Conservation (phyloP, 2,329 filamentous ascomycete species). For the Fusarium bulbicola region DNA sequence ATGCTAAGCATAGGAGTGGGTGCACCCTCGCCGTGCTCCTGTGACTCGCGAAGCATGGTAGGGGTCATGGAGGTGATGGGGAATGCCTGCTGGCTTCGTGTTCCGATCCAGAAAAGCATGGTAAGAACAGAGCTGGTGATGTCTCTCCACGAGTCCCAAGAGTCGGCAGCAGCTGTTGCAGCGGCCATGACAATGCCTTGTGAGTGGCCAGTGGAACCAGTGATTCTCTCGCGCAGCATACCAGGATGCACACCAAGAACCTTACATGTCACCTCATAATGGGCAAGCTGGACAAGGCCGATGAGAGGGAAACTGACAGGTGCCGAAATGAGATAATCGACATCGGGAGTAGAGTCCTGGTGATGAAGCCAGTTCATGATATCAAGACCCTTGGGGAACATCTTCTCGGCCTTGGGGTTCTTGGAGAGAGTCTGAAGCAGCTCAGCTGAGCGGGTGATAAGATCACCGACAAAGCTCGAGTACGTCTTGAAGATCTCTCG, state of each 20-base stretch:
- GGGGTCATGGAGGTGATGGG: conserved; percentile 94
- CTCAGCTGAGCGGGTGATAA: conserved; percentile 82
- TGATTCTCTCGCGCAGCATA: conserved; percentile 83
- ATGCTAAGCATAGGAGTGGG: conserved; percentile 99
- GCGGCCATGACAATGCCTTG: conserved; percentile 96
- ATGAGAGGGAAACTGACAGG: conserved; percentile 97
- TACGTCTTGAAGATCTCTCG: conserved; percentile 92
- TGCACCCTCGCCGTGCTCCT: conserved; percentile 92
- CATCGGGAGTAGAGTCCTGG: conserved; percentile 88
- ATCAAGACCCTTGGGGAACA: conserved; percentile 97
- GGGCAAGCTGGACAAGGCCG: conserved; percentile 92
- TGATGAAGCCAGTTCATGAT: conserved; percentile 93
- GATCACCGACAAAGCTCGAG: conserved; percentile 86
- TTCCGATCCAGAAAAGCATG: conserved; percentile 98
- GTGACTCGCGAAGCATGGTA: conserved; percentile 88
- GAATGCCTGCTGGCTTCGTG: conserved; percentile 96
- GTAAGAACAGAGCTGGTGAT: conserved; percentile 83
- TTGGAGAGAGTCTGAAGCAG: conserved; percentile 86
- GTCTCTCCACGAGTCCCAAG: conserved; percentile 91
- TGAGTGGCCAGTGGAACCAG: conserved; percentile 93
- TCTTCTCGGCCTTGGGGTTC: conserved; percentile 88
- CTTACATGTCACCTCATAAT: conserved; percentile 95
- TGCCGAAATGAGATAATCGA: conserved; percentile 92
- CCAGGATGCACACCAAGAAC: conserved; percentile 90
- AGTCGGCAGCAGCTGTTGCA: conserved; percentile 87